These are phyloP conservation scores for Aspergillus fijiensis DNA, from an alignment of 2,329 filamentous ascomycete species.

Conservation along the genomic window DNA sequence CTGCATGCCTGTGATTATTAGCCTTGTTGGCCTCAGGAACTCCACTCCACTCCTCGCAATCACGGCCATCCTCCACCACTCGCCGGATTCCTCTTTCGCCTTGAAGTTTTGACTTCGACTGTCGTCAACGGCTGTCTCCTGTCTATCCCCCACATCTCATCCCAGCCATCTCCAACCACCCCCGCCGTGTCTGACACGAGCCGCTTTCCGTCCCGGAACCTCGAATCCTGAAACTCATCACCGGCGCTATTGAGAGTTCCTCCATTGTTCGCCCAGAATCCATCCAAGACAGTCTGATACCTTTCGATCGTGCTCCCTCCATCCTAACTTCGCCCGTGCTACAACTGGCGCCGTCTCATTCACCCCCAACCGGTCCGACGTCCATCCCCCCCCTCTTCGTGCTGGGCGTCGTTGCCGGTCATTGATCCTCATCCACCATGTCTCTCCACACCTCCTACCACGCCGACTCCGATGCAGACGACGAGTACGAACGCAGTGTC, in stretches of 20 bases:
- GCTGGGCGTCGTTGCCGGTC: conserved; percentile 17
- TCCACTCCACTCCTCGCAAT: neutral
- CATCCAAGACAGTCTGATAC: neutral
- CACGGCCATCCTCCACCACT: neutral
- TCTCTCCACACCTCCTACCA: conserved; percentile 54
- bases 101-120: neutral
- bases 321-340: neutral
- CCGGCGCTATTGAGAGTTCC: neutral
- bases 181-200: neutral
- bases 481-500: conserved; percentile 63
- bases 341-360: conserved; percentile 4
- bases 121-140: neutral
- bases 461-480: conserved; percentile 64
- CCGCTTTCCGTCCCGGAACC: neutral
- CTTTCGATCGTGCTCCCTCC: neutral
- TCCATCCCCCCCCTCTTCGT: conserved; percentile 13
- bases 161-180: neutral
- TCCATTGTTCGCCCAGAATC: neutral
- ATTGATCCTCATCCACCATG: conserved; percentile 30
- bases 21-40: conserved; percentile 13
- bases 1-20: conserved; percentile 6
- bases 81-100: neutral
- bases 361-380: conserved; percentile 13
- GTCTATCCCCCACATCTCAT: neutral
- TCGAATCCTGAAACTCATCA: neutral